phyloP scores from a whole-genome alignment of 768 basidiomycete species.

The Boletus pseudo-olivaceus region DNA sequence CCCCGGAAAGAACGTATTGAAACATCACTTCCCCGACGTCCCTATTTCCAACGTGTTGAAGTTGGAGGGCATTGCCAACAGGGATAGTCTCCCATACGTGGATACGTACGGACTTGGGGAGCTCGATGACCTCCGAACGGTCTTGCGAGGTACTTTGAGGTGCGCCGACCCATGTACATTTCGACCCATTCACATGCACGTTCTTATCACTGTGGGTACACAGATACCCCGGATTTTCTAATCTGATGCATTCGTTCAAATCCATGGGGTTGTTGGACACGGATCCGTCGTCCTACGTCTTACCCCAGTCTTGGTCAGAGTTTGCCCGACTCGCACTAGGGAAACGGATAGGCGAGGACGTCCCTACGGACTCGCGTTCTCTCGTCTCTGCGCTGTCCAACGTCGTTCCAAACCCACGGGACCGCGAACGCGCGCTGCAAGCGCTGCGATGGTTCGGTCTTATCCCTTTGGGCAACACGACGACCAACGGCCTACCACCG shows the following conservation, averaged over 20 bases:
- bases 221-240: slow-evolving; percentile 83
- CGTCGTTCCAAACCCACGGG: slow-evolving; percentile 12
- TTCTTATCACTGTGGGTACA: not conserved
- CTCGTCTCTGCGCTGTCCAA: slow-evolving; percentile 32
- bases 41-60: slow-evolving; percentile 58
- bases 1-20: slow-evolving; percentile 51
- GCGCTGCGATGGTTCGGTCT: slow-evolving; percentile 44
- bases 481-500: slow-evolving; percentile 33
- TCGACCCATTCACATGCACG: not conserved
- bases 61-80: slow-evolving; percentile 84
- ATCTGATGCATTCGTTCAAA: slow-evolving; percentile 70
- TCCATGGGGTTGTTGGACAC: slow-evolving; percentile 63
- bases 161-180: slow-evolving; percentile 22
- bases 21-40: slow-evolving; percentile 59
- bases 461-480: not conserved
- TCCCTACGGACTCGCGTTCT: slow-evolving; percentile 32
- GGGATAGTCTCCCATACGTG: slow-evolving; percentile 73
- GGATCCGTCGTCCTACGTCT: slow-evolving; percentile 12
- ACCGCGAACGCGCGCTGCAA: slow-evolving; percentile 29
- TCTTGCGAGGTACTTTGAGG: slow-evolving; percentile 86
- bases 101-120: slow-evolving; percentile 56
- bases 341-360: slow-evolving; percentile 19
- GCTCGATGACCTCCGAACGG: slow-evolving; percentile 47
- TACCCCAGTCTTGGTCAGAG: slow-evolving; percentile 31
- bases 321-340: slow-evolving; percentile 36